A percentile compares a stretch with the other conserved stretches of the same genome.
phyloP scores from a whole-genome alignment of 805 yeast genomes.

The Barnettozyma siamensis region DNA sequence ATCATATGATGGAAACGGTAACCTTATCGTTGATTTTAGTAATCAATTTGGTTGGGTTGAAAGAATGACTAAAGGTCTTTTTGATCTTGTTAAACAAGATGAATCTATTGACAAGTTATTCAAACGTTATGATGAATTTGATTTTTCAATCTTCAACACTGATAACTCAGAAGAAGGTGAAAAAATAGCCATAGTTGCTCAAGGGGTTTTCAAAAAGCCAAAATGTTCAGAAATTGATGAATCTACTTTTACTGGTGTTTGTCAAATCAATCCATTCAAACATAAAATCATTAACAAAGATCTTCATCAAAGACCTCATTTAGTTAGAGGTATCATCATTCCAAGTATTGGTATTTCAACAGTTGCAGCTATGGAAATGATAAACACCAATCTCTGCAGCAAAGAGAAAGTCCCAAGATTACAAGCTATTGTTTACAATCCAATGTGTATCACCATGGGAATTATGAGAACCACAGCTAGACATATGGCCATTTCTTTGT shows the following conservation, averaged over 20 bases:
- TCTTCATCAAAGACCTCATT: neutral
- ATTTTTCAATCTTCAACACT: neutral
- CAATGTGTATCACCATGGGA: conserved; percentile 2
- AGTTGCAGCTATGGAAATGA: neutral
- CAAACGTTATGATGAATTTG: neutral
- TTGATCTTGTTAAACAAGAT: neutral
- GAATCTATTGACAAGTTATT: neutral
- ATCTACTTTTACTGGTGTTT: conserved; percentile 3
- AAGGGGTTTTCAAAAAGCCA: neutral
- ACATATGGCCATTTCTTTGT: conserved; percentile 5
- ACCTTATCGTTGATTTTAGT: neutral
- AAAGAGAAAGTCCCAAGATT: neutral
- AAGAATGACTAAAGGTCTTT: neutral
- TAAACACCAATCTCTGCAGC: neutral
- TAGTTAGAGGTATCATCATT: conserved; percentile 1
- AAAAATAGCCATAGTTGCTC: neutral
- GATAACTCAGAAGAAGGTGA: neutral
- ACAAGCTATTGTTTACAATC: neutral
- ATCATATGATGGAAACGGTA: neutral
- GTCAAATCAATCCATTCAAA: conserved; percentile 5
- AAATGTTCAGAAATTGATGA: conserved; percentile 6
- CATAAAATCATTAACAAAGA: conserved; percentile 4
- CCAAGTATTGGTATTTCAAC: neutral
- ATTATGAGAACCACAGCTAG: neutral
- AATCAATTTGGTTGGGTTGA: neutral